Conservation (phyloP, 768 basidiomycete species). For the Serendipita vermifera region DNA sequence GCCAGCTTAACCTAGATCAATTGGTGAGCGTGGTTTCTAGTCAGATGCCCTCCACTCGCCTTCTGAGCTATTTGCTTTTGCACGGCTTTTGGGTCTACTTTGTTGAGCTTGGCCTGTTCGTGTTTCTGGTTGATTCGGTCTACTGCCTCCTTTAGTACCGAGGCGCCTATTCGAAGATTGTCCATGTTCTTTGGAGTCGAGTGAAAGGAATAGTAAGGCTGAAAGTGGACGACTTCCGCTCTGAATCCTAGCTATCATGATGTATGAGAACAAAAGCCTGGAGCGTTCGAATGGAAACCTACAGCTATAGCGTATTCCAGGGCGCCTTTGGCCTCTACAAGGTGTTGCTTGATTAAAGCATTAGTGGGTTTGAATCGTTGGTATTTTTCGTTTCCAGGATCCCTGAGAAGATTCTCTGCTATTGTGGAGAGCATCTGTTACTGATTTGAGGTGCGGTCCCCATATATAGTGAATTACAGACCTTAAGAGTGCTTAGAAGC, state of each 20-base stretch:
- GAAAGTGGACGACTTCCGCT: conserved; percentile 54
- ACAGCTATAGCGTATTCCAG: conserved; percentile 73
- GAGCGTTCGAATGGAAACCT: conserved; percentile 22
- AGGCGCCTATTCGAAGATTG: conserved; percentile 49
- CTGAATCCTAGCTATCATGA: conserved; percentile 53
- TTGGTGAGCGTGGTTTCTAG: background rate
- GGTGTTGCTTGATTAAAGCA: conserved; percentile 43
- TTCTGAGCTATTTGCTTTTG: conserved; percentile 41
- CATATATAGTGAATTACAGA: conserved; percentile 23
- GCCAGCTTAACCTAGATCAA: conserved; percentile 61
- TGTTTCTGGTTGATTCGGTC: conserved; percentile 39
- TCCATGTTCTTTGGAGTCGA: conserved; percentile 29
- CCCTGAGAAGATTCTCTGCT: conserved; percentile 57
- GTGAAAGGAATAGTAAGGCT: conserved; percentile 59
- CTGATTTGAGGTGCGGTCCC: conserved; percentile 12
- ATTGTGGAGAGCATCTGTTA: conserved; percentile 51
- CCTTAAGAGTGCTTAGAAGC: conserved; percentile 52
- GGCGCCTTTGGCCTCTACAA: conserved; percentile 55
- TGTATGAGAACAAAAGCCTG: background rate
- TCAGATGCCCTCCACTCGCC: conserved; percentile 24
- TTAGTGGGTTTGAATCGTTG: conserved; percentile 70
- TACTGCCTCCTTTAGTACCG: conserved; percentile 50
- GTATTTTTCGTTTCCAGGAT: conserved; percentile 62
- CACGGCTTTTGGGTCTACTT: conserved; percentile 47
- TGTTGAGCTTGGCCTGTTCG: conserved; percentile 35